phyloP scores from a whole-genome alignment of 2,329 filamentous ascomycete genomes.

The Chalaropsis thielavioides region DNA sequence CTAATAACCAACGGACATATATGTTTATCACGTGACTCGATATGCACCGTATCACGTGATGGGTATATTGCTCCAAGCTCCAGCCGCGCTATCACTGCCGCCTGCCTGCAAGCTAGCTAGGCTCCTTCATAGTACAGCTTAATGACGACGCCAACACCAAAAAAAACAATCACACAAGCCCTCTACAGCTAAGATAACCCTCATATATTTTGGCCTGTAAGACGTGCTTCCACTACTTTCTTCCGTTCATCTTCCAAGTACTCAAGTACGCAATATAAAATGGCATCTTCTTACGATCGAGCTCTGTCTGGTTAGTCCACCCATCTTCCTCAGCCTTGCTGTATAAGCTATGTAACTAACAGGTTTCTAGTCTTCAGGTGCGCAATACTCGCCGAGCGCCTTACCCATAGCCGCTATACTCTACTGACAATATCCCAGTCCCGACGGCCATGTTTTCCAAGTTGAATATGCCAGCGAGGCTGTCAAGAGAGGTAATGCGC shows the following conservation, averaged over 20 bases:
- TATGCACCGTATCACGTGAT: neutral
- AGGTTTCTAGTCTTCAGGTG: slow-evolving; percentile 65
- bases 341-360: slow-evolving; percentile 28
- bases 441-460: slow-evolving; percentile 98
- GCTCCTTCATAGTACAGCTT: neutral
- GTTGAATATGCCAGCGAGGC: slow-evolving; percentile 98
- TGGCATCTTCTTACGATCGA: slow-evolving; percentile 97
- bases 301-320: slow-evolving; percentile 76
- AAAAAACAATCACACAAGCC: neutral
- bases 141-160: neutral
- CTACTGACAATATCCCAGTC: slow-evolving; percentile 49
- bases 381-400: slow-evolving; percentile 21
- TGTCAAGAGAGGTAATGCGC: slow-evolving; percentile 71
- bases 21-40: neutral
- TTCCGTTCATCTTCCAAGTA: neutral
- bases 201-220: neutral
- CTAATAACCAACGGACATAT: no score
- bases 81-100: slow-evolving; percentile 5
- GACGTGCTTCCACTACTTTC: neutral
- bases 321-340: slow-evolving; percentile 22
- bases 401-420: slow-evolving; percentile 29
- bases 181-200: neutral
- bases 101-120: slow-evolving; percentile 5
- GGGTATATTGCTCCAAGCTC: neutral
- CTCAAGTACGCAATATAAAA: slow-evolving; percentile 23